Evolutionary conservation across 371 early-diverging fungal species (phyloP), one percentile per base, ranked within the genome.

Genomic region (Mucor irregularis): DNA sequence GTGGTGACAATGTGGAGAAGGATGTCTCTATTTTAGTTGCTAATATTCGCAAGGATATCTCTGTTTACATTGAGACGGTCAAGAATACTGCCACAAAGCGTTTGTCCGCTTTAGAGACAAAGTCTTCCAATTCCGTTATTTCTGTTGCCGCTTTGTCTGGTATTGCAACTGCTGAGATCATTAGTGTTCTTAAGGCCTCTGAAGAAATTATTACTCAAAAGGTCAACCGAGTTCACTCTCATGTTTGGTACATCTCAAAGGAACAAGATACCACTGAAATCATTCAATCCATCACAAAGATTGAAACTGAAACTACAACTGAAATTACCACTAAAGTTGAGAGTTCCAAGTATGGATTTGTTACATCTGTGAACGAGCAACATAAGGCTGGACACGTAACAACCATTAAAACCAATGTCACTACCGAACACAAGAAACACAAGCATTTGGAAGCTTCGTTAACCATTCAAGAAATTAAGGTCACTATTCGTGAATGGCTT

Each of bases 401-500:
- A 19, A 22, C 46, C 3, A 48, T 47, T 16, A 8, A 8, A 0
- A 40, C 51, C 4, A 24, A 30, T 26, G 35, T 38, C 0, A 28
- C 21, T 11, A 26, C 30, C 7, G 53, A 59, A 11, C 29, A 52
- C 0, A 30, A 54, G 1, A 14, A 31, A 11, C 22, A 42, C 14
- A 16, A n/a, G 35, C 17, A 10, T 16, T 25, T 63, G 8, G 29
- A 53, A 14, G 58, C 52, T 30, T 62, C 67, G 25, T 26, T 58
- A 13, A 49, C 61, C 22, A 48, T 68, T 21, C 61, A 68, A 45
- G 69, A 68, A 44, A 34, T 68, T 17, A 64, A 59, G 30, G 45
- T 61, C 10, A 64, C 61, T 22, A 48, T 64, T 9, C 64, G 61
- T 48, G 54, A 64, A 29, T 68, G 64, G 69, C 37, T 68, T 4